Percentiles rank a stretch among this genome's conserved stretches.
phyloP scores from a whole-genome alignment of 2,329 filamentous ascomycete species.

The Sclerotinia sclerotiorum region DNA sequence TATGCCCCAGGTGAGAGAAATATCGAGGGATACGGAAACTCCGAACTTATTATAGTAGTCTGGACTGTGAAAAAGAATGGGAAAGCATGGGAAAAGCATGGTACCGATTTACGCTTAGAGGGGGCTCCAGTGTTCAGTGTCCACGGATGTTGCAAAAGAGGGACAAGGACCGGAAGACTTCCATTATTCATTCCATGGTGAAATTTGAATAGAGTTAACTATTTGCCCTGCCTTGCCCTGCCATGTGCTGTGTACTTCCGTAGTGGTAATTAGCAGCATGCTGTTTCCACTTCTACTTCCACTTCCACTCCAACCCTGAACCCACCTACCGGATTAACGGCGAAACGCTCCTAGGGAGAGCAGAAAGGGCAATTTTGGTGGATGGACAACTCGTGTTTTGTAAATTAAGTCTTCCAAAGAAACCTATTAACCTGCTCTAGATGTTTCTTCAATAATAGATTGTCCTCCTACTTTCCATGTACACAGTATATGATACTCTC shows the following conservation, averaged over 20 bases:
- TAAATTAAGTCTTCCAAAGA: not conserved
- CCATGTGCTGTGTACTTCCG: not conserved
- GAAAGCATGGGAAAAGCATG: not conserved
- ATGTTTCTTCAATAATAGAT: not conserved
- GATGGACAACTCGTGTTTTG: slow-evolving; percentile 1
- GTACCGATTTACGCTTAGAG: not conserved
- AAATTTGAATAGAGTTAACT: not conserved
- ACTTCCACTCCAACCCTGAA: not conserved
- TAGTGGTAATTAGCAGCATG: slow-evolving; percentile 2
- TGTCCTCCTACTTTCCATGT: not conserved
- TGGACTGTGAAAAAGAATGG: too few species aligned
- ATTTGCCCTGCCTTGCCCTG: not conserved
- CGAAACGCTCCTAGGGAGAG: not conserved
- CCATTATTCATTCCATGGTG: not conserved
- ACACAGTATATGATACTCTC: not conserved
- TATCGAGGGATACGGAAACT: too few species aligned
- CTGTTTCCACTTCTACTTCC: not conserved
- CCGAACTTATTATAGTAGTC: not conserved
- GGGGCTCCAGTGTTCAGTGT: not conserved
- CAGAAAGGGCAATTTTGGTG: not conserved
- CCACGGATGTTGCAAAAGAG: not conserved
- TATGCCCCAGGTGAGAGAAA: not conserved
- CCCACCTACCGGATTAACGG: slow-evolving; percentile 3
- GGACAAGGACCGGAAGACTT: not conserved
- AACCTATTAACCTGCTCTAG: not conserved